Evolutionary conservation across 208 protist species (phyloP).

Genomic region (Leishmania aethiopica): DNA sequence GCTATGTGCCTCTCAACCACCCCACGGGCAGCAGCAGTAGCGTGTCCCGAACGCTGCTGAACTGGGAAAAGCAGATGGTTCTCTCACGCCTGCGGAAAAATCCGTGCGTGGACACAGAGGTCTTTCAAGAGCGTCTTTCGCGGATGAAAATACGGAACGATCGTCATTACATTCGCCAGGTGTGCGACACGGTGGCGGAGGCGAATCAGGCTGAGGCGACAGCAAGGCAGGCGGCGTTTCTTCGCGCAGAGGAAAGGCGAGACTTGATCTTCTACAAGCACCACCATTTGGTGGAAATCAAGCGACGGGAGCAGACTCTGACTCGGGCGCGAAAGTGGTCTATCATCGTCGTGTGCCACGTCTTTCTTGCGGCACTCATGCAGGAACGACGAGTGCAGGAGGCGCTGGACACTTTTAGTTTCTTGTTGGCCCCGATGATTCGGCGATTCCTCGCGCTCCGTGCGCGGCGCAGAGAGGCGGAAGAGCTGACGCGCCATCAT

Average conservation of each 20-base stretch:
- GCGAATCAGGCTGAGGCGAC: conserved; percentile 14
- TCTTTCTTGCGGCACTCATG: conserved; percentile 85
- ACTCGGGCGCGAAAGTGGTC: conserved; percentile 65
- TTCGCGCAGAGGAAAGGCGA: conserved; percentile 39
- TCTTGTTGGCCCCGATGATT: conserved; percentile 74
- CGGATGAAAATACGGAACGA: conserved; percentile 45
- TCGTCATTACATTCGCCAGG: conserved; percentile 37
- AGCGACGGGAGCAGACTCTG: conserved; percentile 52
- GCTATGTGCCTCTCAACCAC: conserved; percentile 37
- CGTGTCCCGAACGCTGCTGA: conserved; percentile 31
- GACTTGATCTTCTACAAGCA: conserved; percentile 63
- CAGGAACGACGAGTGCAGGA: conserved; percentile 76
- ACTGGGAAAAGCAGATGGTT: conserved; percentile 74
- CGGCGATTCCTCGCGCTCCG: conserved; percentile 51
- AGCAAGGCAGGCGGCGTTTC: conserved; percentile 23
- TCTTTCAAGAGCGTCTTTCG: conserved; percentile 61
- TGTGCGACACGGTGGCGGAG: conserved; percentile 36
- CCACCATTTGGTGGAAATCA: conserved; percentile 63
- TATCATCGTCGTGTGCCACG: conserved; percentile 77
- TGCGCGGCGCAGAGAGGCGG: conserved; percentile 34
- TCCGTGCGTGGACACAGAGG: conserved; percentile 37
- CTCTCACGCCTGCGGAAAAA: conserved; percentile 47
- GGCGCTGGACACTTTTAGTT: conserved; percentile 69
- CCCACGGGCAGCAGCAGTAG: conserved; percentile 13
- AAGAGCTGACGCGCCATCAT: conserved; percentile 48